These are phyloP conservation scores for Candida arabinofermentans DNA, from an alignment of 805 yeast genomes.

Conservation along the genomic window DNA sequence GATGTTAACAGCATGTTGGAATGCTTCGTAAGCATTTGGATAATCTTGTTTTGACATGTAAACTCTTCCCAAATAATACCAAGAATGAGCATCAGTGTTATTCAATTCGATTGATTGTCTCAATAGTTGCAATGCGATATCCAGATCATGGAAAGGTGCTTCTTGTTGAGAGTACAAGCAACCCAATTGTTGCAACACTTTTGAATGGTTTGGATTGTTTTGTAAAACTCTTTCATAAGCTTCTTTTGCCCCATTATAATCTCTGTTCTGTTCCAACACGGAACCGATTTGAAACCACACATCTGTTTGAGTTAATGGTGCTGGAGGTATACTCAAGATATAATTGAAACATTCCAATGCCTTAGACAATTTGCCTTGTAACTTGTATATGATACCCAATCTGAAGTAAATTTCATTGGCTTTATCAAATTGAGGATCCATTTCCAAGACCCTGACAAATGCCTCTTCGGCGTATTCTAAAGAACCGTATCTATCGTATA, in stretches of 20 bases:
- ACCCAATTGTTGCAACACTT: conserved; percentile 93
- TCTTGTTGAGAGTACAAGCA: conserved; percentile 82
- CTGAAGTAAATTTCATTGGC: conserved; percentile 95
- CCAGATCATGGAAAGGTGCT: conserved; percentile 72
- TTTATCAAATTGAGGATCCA: conserved; percentile 95
- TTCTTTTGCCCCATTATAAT: conserved; percentile 86
- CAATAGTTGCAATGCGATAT: conserved; percentile 74
- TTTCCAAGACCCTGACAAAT: conserved; percentile 88
- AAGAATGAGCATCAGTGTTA: conserved; percentile 87
- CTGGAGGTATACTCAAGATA: conserved; percentile 86
- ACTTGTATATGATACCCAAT: conserved; percentile 93
- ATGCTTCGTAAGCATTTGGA: conserved; percentile 95
- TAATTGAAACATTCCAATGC: conserved; percentile 95
- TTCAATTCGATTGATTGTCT: conserved; percentile 88
- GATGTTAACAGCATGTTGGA: conserved; percentile 97
- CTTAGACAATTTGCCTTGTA: conserved; percentile 80
- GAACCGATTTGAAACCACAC: conserved; percentile 99
- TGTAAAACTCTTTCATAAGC: conserved; percentile 91
- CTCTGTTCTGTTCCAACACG: conserved; percentile 90
- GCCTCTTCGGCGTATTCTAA: conserved; percentile 98
- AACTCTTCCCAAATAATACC: conserved; percentile 96
- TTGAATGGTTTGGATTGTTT: conserved; percentile 91
- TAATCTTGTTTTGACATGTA: conserved; percentile 96
- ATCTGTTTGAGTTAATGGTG: conserved; percentile 93
- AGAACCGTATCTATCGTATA: conserved; percentile 94